phyloP scores from a whole-genome alignment of 208 protist genomes.

The Crithidia bombi region DNA sequence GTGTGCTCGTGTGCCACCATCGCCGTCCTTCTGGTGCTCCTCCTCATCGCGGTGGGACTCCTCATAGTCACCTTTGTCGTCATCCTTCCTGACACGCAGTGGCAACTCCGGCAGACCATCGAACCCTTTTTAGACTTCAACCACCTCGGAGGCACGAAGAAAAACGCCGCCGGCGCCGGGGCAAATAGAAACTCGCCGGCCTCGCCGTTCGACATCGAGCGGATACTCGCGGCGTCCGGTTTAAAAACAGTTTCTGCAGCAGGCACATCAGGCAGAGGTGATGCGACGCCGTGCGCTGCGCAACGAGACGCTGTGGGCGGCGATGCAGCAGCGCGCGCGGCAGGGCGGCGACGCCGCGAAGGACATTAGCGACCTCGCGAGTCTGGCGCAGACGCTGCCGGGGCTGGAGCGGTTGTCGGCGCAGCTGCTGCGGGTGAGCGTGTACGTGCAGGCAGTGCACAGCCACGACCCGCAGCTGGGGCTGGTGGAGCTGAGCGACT shows the following conservation, averaged over 20 bases:
- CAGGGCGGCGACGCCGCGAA: background rate
- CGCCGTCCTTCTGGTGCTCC: conserved; percentile 19
- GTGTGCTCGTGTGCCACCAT: conserved; percentile 21
- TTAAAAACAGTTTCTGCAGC: conserved; percentile 17
- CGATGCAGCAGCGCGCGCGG: background rate
- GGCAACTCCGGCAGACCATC: background rate
- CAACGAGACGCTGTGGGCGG: conserved; percentile 23
- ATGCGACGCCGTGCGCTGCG: conserved; percentile 15
- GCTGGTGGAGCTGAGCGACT: conserved; percentile 32
- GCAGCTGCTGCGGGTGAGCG: conserved; percentile 24
- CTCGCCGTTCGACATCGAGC: conserved; percentile 8
- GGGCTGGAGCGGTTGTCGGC: conserved; percentile 22
- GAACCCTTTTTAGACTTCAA: conserved; percentile 12
- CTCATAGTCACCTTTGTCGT: conserved; percentile 25
- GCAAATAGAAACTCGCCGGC: background rate
- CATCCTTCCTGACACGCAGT: conserved; percentile 3
- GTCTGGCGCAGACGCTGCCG: conserved; percentile 26
- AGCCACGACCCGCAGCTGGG: conserved; percentile 22
- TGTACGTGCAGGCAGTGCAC: conserved; percentile 26
- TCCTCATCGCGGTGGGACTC: conserved; percentile 1
- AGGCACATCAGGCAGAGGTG: conserved; percentile 10
- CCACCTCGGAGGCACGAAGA: background rate
- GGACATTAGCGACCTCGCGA: background rate
- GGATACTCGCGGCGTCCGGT: background rate
- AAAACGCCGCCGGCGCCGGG: too few relatives aligned